phyloP scores from a whole-genome alignment of 2,329 filamentous ascomycete species.

The Penicillium sp. region DNA sequence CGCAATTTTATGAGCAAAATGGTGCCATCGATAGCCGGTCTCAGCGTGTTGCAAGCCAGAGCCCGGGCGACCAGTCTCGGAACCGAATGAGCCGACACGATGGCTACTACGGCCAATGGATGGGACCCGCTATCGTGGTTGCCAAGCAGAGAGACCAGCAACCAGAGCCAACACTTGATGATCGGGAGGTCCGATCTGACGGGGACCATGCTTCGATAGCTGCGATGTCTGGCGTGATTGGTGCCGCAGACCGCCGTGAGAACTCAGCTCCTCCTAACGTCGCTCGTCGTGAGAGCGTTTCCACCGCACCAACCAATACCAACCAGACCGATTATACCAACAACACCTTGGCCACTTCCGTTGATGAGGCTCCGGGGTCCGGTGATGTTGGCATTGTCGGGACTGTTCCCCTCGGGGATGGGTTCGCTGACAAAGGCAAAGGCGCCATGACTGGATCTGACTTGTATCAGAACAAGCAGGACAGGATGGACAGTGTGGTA shows the following conservation, averaged over 20 bases:
- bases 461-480: slow-evolving; percentile 19
- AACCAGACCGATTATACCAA: slow-evolving; percentile 35
- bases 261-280: slow-evolving; percentile 18
- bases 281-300: slow-evolving; percentile 33
- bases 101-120: slow-evolving; percentile 56
- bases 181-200: slow-evolving; percentile 19
- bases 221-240: slow-evolving; percentile 17
- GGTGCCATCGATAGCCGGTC: slow-evolving; percentile 15
- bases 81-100: slow-evolving; percentile 28
- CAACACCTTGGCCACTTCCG: slow-evolving; percentile 34
- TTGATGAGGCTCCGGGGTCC: slow-evolving; percentile 26
- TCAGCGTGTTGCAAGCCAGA: slow-evolving; percentile 9
- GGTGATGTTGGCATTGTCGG: slow-evolving; percentile 9
- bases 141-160: slow-evolving; percentile 24
- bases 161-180: slow-evolving; percentile 7
- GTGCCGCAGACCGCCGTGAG: slow-evolving; percentile 21
- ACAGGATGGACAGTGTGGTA: slow-evolving; percentile 32
- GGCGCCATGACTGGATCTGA: slow-evolving; percentile 7
- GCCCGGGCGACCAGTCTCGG: slow-evolving; percentile 7
- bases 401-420: slow-evolving; percentile 11
- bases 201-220: slow-evolving; percentile 17
- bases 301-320: slow-evolving; percentile 36
- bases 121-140: slow-evolving; percentile 45
- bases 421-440: slow-evolving; percentile 5
- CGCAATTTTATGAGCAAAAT: slow-evolving; percentile 31